Conservation (phyloP, 495 filamentous ascomycete genomes). For the Hamigera avellanea region DNA sequence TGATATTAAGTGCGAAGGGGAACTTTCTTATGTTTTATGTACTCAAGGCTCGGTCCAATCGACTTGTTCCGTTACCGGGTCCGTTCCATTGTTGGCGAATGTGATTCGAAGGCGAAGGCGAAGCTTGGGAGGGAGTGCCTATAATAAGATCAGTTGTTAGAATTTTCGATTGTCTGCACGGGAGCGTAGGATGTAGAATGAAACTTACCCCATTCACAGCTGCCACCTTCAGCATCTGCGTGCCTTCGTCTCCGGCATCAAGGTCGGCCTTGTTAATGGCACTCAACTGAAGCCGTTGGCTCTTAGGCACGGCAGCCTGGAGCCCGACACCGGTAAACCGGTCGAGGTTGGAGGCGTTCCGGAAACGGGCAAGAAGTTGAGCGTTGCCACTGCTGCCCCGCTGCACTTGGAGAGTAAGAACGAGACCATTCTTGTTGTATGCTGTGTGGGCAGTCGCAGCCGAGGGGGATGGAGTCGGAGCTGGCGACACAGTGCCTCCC, state of each 20-base stretch:
- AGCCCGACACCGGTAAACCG: slow-evolving; percentile 61
- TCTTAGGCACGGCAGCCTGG: slow-evolving; percentile 93
- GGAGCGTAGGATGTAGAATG: slow-evolving; percentile 3
- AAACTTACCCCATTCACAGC: slow-evolving; percentile 76
- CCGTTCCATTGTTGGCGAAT: slow-evolving; percentile 57
- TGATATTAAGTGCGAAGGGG: no score
- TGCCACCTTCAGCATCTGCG: slow-evolving; percentile 74
- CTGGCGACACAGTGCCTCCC: slow-evolving; percentile 35
- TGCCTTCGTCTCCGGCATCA: slow-evolving; percentile 66
- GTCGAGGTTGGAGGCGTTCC: slow-evolving; percentile 55
- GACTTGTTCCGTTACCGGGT: slow-evolving; percentile 76
- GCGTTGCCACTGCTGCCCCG: slow-evolving; percentile 56
- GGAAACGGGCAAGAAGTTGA: slow-evolving; percentile 74
- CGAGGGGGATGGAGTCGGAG: slow-evolving; percentile 28
- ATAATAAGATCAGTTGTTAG: no score
- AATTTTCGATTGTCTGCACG: slow-evolving; percentile 10
- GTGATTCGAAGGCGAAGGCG: slow-evolving; percentile 77
- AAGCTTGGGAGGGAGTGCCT: slow-evolving; percentile 57
- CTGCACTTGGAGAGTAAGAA: slow-evolving; percentile 70
- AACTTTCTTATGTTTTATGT: no score
- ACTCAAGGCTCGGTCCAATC: slow-evolving; percentile 85
- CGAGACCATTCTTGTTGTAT: slow-evolving; percentile 78
- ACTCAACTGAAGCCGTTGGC: slow-evolving; percentile 80
- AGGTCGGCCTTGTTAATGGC: slow-evolving; percentile 74
- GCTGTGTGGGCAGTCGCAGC: slow-evolving; percentile 46